A percentile compares a stretch with the other conserved stretches of the same genome.
Evolutionary conservation across 73 alveolate species (phyloP).

Genomic region (Paramecium bursaria): DNA sequence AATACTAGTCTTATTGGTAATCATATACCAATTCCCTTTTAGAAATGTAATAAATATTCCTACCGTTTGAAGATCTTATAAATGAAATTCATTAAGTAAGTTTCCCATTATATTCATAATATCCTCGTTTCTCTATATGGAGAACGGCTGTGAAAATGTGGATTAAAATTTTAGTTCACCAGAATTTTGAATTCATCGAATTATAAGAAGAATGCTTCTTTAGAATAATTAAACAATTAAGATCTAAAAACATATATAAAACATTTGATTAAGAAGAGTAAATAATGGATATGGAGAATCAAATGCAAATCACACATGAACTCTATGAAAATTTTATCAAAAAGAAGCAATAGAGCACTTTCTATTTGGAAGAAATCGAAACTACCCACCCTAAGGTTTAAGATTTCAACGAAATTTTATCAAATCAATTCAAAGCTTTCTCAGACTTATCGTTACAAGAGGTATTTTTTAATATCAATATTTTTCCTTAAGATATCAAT

Average conservation of each 20-base stretch:
- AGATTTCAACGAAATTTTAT: background rate
- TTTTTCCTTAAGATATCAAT: slow-evolving; percentile 3
- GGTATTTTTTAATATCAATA: background rate
- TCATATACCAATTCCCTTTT: slow-evolving; percentile 42
- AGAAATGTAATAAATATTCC: slow-evolving; percentile 1
- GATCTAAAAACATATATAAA: slow-evolving; percentile 1
- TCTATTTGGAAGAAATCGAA: background rate
- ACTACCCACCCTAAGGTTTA: slow-evolving; percentile 1
- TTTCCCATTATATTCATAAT: slow-evolving; percentile 29
- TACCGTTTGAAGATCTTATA: slow-evolving; percentile 36
- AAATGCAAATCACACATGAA: slow-evolving; percentile 16
- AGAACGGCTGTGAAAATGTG: slow-evolving; percentile 8
- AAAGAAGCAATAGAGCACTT: slow-evolving; percentile 1
- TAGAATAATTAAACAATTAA: background rate
- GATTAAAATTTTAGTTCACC: background rate
- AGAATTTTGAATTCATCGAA: background rate
- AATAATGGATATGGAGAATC: background rate
- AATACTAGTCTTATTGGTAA: slow-evolving; percentile 46
- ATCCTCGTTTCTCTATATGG: slow-evolving; percentile 53
- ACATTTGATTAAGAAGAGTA: slow-evolving; percentile 36
- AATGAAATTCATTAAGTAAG: slow-evolving; percentile 27
- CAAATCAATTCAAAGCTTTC: background rate
- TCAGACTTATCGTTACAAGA: slow-evolving; percentile 30
- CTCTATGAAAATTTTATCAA: slow-evolving; percentile 12
- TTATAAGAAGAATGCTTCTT: slow-evolving; percentile 13